A percentile compares a stretch with the other conserved stretches of the same genome.
These are phyloP conservation scores for Aspergillus aculeatus DNA, from an alignment of 2,329 filamentous ascomycete species.

Conservation along the genomic window DNA sequence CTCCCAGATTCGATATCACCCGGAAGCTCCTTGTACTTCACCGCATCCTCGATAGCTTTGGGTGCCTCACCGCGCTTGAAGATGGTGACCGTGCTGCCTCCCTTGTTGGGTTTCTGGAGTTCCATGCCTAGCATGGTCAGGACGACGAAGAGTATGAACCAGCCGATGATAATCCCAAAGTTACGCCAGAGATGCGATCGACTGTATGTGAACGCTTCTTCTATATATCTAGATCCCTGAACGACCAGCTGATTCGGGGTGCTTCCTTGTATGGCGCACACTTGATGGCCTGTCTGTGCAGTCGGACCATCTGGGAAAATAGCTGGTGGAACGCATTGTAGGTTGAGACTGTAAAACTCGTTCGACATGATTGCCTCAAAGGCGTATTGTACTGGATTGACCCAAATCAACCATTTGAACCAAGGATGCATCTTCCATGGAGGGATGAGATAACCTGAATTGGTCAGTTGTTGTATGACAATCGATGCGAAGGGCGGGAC, in stretches of 20 bases:
- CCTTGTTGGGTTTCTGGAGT: slow-evolving; percentile 72
- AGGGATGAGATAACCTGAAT: slow-evolving; percentile 59
- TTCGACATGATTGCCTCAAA: slow-evolving; percentile 70
- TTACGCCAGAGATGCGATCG: slow-evolving; percentile 66
- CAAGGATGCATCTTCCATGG: slow-evolving; percentile 63
- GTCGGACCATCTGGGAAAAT: slow-evolving; percentile 56
- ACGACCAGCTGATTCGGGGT: slow-evolving; percentile 54
- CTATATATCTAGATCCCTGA: slow-evolving; percentile 57
- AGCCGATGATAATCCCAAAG: slow-evolving; percentile 73
- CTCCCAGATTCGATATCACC: slow-evolving; percentile 54
- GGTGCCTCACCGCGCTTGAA: slow-evolving; percentile 69
- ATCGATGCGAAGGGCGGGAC: no score
- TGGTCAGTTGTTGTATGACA: neutral
- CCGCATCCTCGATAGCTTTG: slow-evolving; percentile 55
- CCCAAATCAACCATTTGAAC: slow-evolving; percentile 64
- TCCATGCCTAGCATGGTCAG: slow-evolving; percentile 79
- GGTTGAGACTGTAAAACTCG: slow-evolving; percentile 62
- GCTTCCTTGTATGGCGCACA: slow-evolving; percentile 60
- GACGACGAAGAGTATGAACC: slow-evolving; percentile 73
- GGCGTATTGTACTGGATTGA: slow-evolving; percentile 66
- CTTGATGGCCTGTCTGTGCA: slow-evolving; percentile 53
- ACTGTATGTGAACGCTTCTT: slow-evolving; percentile 54
- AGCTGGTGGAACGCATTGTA: slow-evolving; percentile 56
- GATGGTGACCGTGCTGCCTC: slow-evolving; percentile 76
- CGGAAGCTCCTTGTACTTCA: slow-evolving; percentile 48